phyloP scores from a whole-genome alignment of 2,329 filamentous ascomycete genomes.

The Calonectria fujianensis region DNA sequence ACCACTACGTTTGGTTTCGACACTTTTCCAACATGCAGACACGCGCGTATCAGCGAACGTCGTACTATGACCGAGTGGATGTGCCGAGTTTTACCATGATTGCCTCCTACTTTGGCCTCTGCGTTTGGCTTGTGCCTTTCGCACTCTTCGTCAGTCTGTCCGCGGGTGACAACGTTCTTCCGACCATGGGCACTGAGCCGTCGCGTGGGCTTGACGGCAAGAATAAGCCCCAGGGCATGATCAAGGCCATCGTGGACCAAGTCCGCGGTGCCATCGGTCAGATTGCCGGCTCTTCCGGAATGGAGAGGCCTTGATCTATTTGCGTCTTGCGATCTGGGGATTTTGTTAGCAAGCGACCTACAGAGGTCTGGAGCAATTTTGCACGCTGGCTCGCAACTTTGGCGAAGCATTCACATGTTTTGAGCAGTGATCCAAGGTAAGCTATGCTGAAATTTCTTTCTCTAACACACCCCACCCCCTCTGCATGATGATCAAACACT shows the following conservation, averaged over 20 bases:
- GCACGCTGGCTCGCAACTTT: neutral
- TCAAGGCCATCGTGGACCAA: slow-evolving; percentile 79
- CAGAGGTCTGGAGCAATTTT: neutral
- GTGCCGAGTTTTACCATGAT: slow-evolving; percentile 94
- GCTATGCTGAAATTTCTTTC: slow-evolving; percentile 31
- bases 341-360: neutral
- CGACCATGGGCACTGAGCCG: slow-evolving; percentile 86
- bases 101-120: slow-evolving; percentile 95
- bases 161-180: slow-evolving; percentile 95
- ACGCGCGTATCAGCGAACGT: slow-evolving; percentile 74
- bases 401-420: neutral
- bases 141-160: slow-evolving; percentile 95
- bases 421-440: slow-evolving; percentile 20
- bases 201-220: slow-evolving; percentile 67
- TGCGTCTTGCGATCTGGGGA: slow-evolving; percentile 5
- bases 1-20: slow-evolving; percentile 97
- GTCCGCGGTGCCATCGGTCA: slow-evolving; percentile 72
- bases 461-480: neutral
- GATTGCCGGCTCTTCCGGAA: slow-evolving; percentile 58
- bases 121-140: slow-evolving; percentile 97
- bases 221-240: slow-evolving; percentile 77
- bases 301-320: slow-evolving; percentile 50
- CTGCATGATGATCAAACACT: slow-evolving; percentile 63
- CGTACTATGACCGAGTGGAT: slow-evolving; percentile 77
- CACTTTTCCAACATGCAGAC: slow-evolving; percentile 85